Conservation (phyloP, 441 rosid genomes). For the Gossypium armourianum region DNA sequence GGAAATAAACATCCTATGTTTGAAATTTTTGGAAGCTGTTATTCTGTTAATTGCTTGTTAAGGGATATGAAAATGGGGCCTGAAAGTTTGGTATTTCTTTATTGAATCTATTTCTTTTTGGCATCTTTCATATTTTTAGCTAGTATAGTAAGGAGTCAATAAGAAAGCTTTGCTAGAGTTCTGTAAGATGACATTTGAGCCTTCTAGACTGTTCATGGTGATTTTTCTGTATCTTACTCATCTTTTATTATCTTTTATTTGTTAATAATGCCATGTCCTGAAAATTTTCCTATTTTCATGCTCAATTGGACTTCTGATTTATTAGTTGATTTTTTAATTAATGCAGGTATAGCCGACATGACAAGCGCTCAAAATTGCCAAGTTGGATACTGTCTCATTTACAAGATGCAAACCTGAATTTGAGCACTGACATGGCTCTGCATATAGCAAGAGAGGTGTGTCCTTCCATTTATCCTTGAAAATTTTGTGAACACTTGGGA, state of each 20-base stretch:
- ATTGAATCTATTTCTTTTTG: background rate
- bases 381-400: conserved; percentile 86
- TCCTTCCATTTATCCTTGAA: background rate
- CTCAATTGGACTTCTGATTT: background rate
- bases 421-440: conserved; percentile 94
- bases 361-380: conserved; percentile 84
- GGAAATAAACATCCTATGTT: background rate
- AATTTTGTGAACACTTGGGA: background rate
- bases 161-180: background rate
- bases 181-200: background rate
- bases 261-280: background rate
- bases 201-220: background rate
- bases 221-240: background rate
- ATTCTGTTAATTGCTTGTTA: background rate
- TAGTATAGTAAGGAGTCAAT: background rate
- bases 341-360: conserved; percentile 84
- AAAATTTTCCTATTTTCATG: background rate
- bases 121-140: background rate
- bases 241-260: background rate
- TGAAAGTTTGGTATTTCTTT: background rate
- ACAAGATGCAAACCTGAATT: conserved; percentile 70
- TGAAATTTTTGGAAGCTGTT: background rate
- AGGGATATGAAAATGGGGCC: background rate
- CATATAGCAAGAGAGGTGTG: conserved; percentile 81
- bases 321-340: background rate